A percentile compares a stretch with the other conserved stretches of the same genome.
phyloP scores from a whole-genome alignment of 805 yeast genomes.

The Sugiyamaella smithiae region DNA sequence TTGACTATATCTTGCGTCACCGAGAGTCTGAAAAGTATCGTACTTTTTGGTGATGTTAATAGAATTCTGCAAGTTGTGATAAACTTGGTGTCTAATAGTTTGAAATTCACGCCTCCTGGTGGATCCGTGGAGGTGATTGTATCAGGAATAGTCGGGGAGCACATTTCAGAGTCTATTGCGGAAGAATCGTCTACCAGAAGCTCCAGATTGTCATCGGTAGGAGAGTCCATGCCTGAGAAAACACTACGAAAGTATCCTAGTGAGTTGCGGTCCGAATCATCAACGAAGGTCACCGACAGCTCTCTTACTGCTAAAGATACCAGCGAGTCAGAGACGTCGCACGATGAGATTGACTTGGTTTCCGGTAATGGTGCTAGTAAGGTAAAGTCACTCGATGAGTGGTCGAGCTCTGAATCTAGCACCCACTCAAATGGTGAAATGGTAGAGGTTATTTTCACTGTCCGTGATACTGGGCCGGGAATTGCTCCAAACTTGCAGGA shows the following conservation, averaged over 20 bases:
- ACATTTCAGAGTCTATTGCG: constrained; percentile 4
- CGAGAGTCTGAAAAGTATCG: constrained; percentile 37
- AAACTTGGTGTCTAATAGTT: constrained; percentile 86
- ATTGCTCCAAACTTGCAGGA: constrained; percentile 78
- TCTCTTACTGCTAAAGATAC: neutral
- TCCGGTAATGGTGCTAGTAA: neutral
- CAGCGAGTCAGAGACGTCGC: constrained; percentile 1
- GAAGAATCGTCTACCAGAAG: constrained; percentile 3
- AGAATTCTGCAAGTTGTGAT: constrained; percentile 87
- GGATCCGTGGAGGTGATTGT: constrained; percentile 41
- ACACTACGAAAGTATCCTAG: neutral
- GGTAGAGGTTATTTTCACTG: constrained; percentile 68
- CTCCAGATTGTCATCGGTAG: neutral
- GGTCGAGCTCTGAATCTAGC: neutral
- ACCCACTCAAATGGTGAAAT: constrained; percentile 23
- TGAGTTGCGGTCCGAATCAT: neutral
- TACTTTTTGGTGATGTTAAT: constrained; percentile 83
- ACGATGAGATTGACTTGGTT: neutral
- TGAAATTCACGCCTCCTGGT: constrained; percentile 89
- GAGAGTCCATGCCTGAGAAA: neutral
- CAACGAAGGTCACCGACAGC: neutral
- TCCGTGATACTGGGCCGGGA: constrained; percentile 92
- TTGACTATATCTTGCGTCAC: constrained; percentile 52
- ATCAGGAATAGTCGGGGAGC: constrained; percentile 8
- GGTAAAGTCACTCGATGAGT: neutral